Evolutionary conservation across 2,329 filamentous ascomycete species (phyloP).

Genomic region (Chrysosporium keratinophilum): DNA sequence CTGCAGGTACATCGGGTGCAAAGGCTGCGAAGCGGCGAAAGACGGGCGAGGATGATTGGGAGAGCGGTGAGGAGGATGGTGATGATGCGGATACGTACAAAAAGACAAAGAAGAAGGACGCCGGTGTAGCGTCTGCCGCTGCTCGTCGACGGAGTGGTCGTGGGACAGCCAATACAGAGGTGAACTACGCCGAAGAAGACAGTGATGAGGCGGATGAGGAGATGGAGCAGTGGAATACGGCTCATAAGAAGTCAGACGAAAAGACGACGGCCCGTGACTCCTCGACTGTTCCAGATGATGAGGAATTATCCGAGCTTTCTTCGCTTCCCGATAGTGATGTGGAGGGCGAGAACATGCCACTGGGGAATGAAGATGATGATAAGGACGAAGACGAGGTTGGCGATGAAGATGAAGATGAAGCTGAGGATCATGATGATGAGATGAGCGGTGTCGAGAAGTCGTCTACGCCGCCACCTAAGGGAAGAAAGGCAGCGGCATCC

Average conservation of each 20-base stretch:
- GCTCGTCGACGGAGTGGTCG: constrained; percentile 34
- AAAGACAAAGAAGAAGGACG: constrained; percentile 27
- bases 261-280: constrained; percentile 12
- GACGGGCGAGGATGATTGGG: constrained; percentile 32
- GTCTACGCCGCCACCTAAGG: constrained; percentile 3
- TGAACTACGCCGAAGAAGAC: constrained; percentile 38
- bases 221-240: constrained; percentile 31
- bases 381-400: constrained; percentile 37
- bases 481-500: not conserved
- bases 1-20: constrained; percentile 16
- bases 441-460: constrained; percentile 13
- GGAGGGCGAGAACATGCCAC: not conserved
- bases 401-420: not conserved
- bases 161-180: constrained; percentile 25
- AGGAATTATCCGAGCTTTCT: constrained; percentile 8
- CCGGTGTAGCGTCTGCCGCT: constrained; percentile 24
- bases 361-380: constrained; percentile 32
- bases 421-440: constrained; percentile 12
- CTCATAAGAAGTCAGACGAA: constrained; percentile 16
- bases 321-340: not conserved
- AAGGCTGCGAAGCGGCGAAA: constrained; percentile 28
- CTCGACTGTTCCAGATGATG: constrained; percentile 8
- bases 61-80: constrained; percentile 31
- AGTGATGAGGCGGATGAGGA: constrained; percentile 38
- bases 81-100: too few species aligned